A percentile compares a stretch with the other conserved stretches of the same genome.
Evolutionary conservation across 768 basidiomycete species (phyloP).

Genomic region (Mrakia gelida): DNA sequence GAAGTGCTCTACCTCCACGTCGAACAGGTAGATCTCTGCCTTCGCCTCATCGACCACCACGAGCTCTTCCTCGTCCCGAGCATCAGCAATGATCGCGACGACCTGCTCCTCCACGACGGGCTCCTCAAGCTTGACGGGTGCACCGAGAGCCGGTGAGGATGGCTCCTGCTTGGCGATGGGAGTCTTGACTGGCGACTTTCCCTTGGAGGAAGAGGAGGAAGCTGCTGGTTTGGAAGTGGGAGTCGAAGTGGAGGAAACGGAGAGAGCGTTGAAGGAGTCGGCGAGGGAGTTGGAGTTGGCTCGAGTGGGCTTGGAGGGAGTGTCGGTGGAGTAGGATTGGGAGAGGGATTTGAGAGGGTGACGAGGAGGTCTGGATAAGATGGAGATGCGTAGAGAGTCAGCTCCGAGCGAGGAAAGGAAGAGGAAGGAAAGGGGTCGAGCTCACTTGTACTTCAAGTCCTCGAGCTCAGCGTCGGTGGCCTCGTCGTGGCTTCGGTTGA

Average conservation of each 20-base stretch:
- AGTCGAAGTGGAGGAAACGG: background rate
- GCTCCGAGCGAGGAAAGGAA: background rate
- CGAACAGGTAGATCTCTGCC: constrained; percentile 48
- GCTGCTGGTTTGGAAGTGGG: constrained; percentile 5
- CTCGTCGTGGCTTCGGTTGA: constrained; percentile 64
- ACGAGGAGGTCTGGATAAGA: background rate
- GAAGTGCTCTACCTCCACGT: constrained; percentile 47
- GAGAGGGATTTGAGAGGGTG: constrained; percentile 1
- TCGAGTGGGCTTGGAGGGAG: background rate
- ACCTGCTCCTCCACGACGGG: constrained; percentile 30
- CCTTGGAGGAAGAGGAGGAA: constrained; percentile 5
- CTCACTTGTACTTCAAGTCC: constrained; percentile 58
- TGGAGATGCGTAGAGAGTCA: background rate
- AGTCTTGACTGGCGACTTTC: constrained; percentile 34
- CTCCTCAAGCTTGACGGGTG: background rate
- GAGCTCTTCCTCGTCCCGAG: constrained; percentile 37
- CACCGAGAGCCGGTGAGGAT: constrained; percentile 14
- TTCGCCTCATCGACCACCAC: constrained; percentile 38
- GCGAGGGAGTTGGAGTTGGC: background rate
- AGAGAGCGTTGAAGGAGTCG: constrained; percentile 2
- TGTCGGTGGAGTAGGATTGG: constrained; percentile 8
- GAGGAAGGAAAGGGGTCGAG: background rate
- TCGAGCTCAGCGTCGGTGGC: constrained; percentile 64
- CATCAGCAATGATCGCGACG: constrained; percentile 20
- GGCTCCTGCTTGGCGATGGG: constrained; percentile 16